Percentiles rank a stretch among this genome's conserved stretches.
phyloP scores from a whole-genome alignment of 2,329 filamentous ascomycete genomes.

The Penicillium freii region DNA sequence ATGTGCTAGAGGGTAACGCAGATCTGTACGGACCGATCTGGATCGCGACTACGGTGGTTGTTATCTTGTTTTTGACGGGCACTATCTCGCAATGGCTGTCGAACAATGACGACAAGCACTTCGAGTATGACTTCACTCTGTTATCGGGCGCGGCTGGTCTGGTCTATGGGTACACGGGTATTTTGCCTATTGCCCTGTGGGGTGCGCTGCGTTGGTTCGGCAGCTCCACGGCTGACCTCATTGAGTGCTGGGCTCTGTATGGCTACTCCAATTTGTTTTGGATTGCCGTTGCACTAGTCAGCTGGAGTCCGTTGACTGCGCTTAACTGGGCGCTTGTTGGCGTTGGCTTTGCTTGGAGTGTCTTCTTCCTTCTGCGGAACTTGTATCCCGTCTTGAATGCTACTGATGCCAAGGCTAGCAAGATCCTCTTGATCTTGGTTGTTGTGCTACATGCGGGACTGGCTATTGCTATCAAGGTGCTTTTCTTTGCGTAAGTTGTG shows the following conservation, averaged over 20 bases:
- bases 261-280: conserved; percentile 96
- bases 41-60: conserved; percentile 96
- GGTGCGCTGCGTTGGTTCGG: conserved; percentile 91
- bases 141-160: conserved; percentile 87
- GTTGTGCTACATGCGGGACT: conserved; percentile 84
- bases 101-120: conserved; percentile 64
- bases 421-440: conserved; percentile 79
- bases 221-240: conserved; percentile 84
- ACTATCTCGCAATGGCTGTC: conserved; percentile 91
- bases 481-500: conserved; percentile 76
- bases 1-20: conserved; percentile 93
- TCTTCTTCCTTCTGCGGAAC: conserved; percentile 79
- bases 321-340: conserved; percentile 94
- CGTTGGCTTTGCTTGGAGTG: conserved; percentile 78
- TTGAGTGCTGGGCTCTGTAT: conserved; percentile 94
- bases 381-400: conserved; percentile 88
- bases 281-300: conserved; percentile 90
- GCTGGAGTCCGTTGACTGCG: conserved; percentile 79
- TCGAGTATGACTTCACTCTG: conserved; percentile 87
- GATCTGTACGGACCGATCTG: conserved; percentile 97
- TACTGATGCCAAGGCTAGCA: conserved; percentile 88
- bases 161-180: conserved; percentile 89
- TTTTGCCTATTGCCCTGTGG: conserved; percentile 84
- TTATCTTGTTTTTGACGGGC: conserved; percentile 92
- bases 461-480: conserved; percentile 87